phyloP scores from a whole-genome alignment of 2,329 filamentous ascomycete genomes.

The Lachnellula occidentalis region DNA sequence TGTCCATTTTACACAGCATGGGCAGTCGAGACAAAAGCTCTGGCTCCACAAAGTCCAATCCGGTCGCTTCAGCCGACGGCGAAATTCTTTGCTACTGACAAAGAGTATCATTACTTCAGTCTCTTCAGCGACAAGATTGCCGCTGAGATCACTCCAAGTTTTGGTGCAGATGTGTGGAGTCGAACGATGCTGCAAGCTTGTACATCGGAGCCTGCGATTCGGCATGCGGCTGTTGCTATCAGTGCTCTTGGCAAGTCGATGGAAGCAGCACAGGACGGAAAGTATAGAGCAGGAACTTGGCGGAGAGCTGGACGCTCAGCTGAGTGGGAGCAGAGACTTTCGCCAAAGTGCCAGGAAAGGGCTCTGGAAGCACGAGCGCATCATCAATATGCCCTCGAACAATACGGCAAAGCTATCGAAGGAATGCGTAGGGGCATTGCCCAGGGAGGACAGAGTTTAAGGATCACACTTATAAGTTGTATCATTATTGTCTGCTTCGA shows the following conservation, averaged over 20 bases:
- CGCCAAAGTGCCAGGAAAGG: background rate
- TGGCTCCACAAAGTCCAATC: conserved; percentile 11
- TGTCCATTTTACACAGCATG: background rate
- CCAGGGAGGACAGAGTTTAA: conserved; percentile 10
- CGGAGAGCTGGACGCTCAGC: background rate
- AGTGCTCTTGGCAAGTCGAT: conserved; percentile 19
- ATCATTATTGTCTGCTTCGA: conserved; percentile 20
- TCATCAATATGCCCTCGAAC: conserved; percentile 13
- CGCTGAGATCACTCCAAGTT: conserved; percentile 14
- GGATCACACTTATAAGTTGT: conserved; percentile 16
- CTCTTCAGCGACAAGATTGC: conserved; percentile 15
- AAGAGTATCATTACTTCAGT: conserved; percentile 17
- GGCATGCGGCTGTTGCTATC: conserved; percentile 20
- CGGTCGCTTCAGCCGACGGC: conserved; percentile 2
- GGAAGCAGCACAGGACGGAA: conserved; percentile 11
- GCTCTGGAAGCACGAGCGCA: conserved; percentile 9
- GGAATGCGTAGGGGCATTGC: conserved; percentile 12
- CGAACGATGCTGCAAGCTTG: conserved; percentile 20
- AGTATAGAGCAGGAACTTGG: background rate
- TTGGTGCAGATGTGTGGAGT: conserved; percentile 14
- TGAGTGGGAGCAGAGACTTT: no score
- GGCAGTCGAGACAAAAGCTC: background rate
- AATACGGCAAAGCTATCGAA: conserved; percentile 19
- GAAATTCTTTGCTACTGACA: conserved; percentile 12
- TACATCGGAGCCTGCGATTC: conserved; percentile 9